Percentiles rank a stretch among this genome's conserved stretches.
Evolutionary conservation across 495 filamentous ascomycete genomes (phyloP).

Genomic region (Talaromyces trachyspermus): DNA sequence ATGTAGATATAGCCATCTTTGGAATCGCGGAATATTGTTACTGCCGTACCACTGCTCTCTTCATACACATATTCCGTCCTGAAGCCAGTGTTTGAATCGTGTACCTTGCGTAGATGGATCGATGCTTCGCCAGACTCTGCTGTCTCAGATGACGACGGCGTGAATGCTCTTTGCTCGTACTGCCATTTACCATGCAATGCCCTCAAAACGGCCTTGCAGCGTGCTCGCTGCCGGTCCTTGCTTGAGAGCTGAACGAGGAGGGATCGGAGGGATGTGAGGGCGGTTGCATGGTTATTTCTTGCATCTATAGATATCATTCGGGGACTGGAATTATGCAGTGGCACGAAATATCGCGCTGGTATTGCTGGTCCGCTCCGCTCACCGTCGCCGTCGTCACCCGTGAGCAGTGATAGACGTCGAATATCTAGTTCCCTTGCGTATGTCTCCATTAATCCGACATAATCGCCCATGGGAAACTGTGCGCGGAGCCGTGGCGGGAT

Average conservation of each 20-base stretch:
- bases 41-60: conserved; percentile 8
- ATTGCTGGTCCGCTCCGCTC: conserved; percentile 24
- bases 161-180: conserved; percentile 43
- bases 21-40: background rate
- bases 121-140: conserved; percentile 46
- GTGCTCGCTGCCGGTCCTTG: conserved; percentile 12
- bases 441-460: conserved; percentile 68
- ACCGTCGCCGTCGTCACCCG: background rate
- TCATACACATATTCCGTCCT: conserved; percentile 28
- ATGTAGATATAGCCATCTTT: conserved; percentile 8
- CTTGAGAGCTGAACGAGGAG: no score
- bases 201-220: conserved; percentile 51
- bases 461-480: conserved; percentile 79
- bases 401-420: conserved; percentile 9
- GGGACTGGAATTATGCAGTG: no score
- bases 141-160: conserved; percentile 2
- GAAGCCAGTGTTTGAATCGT: conserved; percentile 11
- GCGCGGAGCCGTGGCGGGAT: conserved; percentile 31
- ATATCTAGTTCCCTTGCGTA: conserved; percentile 49
- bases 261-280: no score
- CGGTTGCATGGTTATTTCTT: no score
- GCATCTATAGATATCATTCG: no score
- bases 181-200: conserved; percentile 69
- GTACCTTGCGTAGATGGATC: conserved; percentile 50
- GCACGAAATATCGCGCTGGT: conserved; percentile 27